Conservation (phyloP, 2,329 filamentous ascomycete species). For the Ceratocystis cubensis region DNA sequence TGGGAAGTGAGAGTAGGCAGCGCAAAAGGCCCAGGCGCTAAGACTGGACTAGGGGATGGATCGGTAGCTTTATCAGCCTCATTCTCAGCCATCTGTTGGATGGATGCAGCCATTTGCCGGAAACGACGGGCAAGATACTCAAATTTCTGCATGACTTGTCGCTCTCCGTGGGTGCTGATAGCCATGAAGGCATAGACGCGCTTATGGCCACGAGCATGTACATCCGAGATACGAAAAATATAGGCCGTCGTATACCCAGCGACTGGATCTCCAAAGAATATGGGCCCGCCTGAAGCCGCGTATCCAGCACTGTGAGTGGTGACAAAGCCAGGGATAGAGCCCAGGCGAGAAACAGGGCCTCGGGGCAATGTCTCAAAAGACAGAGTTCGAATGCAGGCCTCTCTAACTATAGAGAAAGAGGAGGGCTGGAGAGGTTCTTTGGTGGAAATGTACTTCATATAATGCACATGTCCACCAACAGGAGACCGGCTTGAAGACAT, state of each 20-base stretch:
- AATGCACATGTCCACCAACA: conserved; percentile 45
- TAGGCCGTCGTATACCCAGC: conserved; percentile 58
- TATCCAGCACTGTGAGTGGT: conserved; percentile 42
- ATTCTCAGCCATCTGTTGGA: conserved; percentile 50
- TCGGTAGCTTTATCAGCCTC: conserved; percentile 47
- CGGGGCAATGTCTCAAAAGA: conserved; percentile 55
- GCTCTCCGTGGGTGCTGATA: conserved; percentile 52
- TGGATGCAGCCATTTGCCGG: conserved; percentile 52
- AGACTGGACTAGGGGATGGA: conserved; percentile 27
- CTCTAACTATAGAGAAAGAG: conserved; percentile 55
- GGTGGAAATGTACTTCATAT: conserved; percentile 55
- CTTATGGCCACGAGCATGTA: conserved; percentile 54
- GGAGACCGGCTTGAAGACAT: conserved; percentile 36
- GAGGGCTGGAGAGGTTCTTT: conserved; percentile 49
- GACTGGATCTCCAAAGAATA: conserved; percentile 54
- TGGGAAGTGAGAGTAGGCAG: conserved; percentile 26
- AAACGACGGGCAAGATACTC: conserved; percentile 50
- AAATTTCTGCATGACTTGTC: conserved; percentile 53
- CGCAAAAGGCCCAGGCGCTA: conserved; percentile 27
- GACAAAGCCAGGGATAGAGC: conserved; percentile 36
- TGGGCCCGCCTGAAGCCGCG: conserved; percentile 49
- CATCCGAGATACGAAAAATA: conserved; percentile 56
- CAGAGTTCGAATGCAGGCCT: conserved; percentile 52
- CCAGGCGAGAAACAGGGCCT: conserved; percentile 31
- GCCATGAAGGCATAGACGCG: conserved; percentile 57